Evolutionary conservation across 441 rosid genomes (phyloP), one percentile per base, ranked within the genome.

Genomic region (Euphorbia schlechtendalii): DNA sequence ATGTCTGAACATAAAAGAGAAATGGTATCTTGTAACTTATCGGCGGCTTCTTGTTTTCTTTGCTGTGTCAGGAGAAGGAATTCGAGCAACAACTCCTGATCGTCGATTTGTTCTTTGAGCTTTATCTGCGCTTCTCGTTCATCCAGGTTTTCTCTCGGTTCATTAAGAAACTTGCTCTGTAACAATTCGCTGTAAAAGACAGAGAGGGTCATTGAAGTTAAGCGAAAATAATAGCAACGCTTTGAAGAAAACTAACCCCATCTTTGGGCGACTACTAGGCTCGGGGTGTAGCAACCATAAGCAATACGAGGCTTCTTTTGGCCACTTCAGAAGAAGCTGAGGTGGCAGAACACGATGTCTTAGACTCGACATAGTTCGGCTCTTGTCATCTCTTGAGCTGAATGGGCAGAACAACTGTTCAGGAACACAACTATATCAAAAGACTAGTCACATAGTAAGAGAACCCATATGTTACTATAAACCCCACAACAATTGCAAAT

Each of bases 261-360:
- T 76, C 63, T 74, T 77, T 61, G 96, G 98, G 65, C 98, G 91
- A 69, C 83, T 76, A 68, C 72, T 79, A 48, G 96, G 96, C 56
- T 91, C 98, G 0, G 99, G 98, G 62, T 91, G 99, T 65, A 94
- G 77, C 59, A 94, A 73, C 99, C 91, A 94, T 76, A 94, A 71
- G 81, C 99, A 94, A 80, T 86, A 91, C 2, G 99, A 83, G 70
- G 96, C 98, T 82, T 91, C 96, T 79, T 87, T 94, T 1, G 96
- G 85, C 85, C 88, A 87, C 67, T 86, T 86, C 64, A 89, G 77
- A 68, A 94, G 80, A 77, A 94, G 74, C 69, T 86, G 96, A 62
- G 98, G 88, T 56, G 98, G 99, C 82, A 94, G 98, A 73, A 94
- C 86, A 17, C 99, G 92, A 78, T 94, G 96, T 79, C 96, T 84